Conservation (phyloP, 176 grass and related monocot species). For the Thalia dealbata region DNA sequence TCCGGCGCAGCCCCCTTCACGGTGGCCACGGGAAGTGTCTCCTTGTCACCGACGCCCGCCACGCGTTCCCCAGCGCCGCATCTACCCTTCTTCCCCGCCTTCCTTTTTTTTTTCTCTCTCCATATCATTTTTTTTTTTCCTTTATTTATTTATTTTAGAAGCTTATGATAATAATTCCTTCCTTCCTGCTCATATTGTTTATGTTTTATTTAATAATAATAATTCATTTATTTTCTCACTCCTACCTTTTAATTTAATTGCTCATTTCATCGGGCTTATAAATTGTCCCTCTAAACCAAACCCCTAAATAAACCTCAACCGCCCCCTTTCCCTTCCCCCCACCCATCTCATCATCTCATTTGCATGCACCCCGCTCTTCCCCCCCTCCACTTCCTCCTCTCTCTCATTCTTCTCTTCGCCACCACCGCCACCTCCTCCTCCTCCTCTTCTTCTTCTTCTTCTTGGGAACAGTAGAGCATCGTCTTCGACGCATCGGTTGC, state of each 20-base stretch:
- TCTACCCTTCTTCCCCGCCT: too few species aligned
- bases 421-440: neutral
- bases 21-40: too few species aligned
- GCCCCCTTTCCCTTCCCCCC: neutral
- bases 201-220: too few species aligned
- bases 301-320: constrained; percentile 23
- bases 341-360: too few species aligned
- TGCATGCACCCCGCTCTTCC: constrained; percentile 8
- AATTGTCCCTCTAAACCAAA: neutral
- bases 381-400: neutral
- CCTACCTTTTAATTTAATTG: too few species aligned
- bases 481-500: neutral
- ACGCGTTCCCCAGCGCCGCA: too few species aligned
- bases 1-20: too few species aligned
- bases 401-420: neutral
- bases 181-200: too few species aligned
- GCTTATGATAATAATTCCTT: too few species aligned
- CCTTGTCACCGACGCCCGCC: too few species aligned
- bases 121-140: neutral
- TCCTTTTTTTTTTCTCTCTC: neutral
- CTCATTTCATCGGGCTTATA: neutral
- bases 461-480: constrained; percentile 1
- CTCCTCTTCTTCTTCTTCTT: neutral
- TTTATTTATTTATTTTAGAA: too few species aligned
- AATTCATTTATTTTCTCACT: too few species aligned